Percentiles rank a stretch among this genome's conserved stretches.
These are phyloP conservation scores for Ogataea populi-albae DNA, from an alignment of 805 yeast genomes.

Conservation along the genomic window DNA sequence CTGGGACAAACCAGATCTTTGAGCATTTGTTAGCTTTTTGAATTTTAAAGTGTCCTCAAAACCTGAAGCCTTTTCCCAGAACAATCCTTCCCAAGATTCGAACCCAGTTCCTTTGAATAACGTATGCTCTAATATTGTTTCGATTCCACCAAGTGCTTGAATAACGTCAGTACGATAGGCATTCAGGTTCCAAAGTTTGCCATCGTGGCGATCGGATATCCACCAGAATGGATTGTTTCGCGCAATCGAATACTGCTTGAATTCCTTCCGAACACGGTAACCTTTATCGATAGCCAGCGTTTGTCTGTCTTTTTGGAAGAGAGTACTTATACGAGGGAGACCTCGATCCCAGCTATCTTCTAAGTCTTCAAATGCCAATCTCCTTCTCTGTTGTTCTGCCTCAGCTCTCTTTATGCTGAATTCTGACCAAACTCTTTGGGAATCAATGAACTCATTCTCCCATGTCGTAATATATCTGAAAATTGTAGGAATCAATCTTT, in stretches of 20 bases:
- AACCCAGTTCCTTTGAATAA: constrained; percentile 96
- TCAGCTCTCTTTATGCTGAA: constrained; percentile 87
- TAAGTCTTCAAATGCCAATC: constrained; percentile 87
- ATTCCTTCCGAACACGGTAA: constrained; percentile 77
- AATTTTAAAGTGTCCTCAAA: constrained; percentile 95
- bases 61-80: constrained; percentile 98
- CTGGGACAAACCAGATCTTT: constrained; percentile 93
- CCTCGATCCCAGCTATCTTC: constrained; percentile 98
- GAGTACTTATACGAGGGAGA: constrained; percentile 89
- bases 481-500: constrained; percentile 83
- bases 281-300: constrained; percentile 95
- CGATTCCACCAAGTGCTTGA: constrained; percentile 96
- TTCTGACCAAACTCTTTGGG: constrained; percentile 97
- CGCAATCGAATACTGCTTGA: constrained; percentile 67
- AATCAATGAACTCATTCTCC: constrained; percentile 94
- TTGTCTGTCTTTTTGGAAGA: constrained; percentile 92
- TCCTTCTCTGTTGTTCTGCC: constrained; percentile 79
- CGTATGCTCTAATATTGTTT: constrained; percentile 92
- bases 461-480: constrained; percentile 91
- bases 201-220: constrained; percentile 92
- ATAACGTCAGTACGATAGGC: constrained; percentile 94
- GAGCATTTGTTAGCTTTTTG: constrained; percentile 95
- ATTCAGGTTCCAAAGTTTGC: constrained; percentile 90
- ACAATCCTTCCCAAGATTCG: constrained; percentile 96
- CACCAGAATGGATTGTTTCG: constrained; percentile 94